A percentile compares a stretch with the other conserved stretches of the same genome.
These are phyloP conservation scores for Russula brevipes DNA, from an alignment of 768 basidiomycete species.

Conservation along the genomic window DNA sequence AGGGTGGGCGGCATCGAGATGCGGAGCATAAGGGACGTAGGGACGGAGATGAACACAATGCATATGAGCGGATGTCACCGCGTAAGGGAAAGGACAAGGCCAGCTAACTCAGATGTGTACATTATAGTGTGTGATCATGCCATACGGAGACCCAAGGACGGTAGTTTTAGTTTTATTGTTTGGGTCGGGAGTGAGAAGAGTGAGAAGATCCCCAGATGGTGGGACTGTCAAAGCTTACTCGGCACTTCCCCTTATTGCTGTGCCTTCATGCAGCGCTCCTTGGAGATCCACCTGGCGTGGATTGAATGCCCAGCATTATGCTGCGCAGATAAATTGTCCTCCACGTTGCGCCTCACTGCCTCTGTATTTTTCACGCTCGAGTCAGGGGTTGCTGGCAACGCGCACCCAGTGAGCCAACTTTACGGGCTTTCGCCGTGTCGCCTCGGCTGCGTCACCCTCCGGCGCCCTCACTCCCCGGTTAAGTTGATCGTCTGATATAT, in stretches of 20 bases:
- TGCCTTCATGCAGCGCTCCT: too few species aligned
- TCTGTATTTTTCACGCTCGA: constrained; percentile 8
- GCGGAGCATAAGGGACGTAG: background rate
- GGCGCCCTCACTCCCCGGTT: background rate
- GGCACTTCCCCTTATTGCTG: too few species aligned
- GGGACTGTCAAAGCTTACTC: background rate
- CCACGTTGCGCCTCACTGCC: background rate
- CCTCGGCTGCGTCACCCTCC: constrained; percentile 11
- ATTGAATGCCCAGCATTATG: background rate
- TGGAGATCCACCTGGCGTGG: too few species aligned
- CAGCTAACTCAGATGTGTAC: background rate
- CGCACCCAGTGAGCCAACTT: background rate
- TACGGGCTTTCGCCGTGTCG: background rate
- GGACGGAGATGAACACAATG: constrained; percentile 8
- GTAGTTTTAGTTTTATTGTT: too few species aligned
- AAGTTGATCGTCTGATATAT: background rate
- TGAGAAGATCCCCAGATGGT: background rate
- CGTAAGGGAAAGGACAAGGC: constrained; percentile 20
- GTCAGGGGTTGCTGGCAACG: background rate
- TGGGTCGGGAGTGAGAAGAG: too few species aligned
- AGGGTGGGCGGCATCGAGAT: background rate
- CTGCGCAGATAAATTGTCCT: background rate
- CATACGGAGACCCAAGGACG: too few species aligned
- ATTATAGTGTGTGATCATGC: background rate
- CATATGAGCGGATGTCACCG: constrained; percentile 13